Evolutionary conservation across 768 basidiomycete genomes (phyloP), one percentile per base, ranked within the genome.

Genomic region (Myochromella boudieri): DNA sequence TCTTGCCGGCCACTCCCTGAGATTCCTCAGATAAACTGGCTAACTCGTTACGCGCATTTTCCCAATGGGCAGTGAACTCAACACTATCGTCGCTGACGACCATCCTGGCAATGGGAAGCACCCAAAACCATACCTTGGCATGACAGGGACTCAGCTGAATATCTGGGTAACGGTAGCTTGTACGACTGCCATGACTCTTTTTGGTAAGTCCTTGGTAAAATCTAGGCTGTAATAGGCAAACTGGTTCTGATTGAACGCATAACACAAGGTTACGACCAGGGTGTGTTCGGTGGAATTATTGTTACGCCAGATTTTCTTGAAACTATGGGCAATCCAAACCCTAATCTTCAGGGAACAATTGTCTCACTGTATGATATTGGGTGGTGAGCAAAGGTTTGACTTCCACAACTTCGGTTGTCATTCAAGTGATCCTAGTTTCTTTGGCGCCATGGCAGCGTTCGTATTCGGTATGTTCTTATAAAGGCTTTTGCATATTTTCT

Each of bases 201-300:
- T 77, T 50, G 76, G 75, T 74, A 42, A 32, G 66, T 44, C 4
- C 61, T 4, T 8, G 10, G 5, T 21, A 8, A 14, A 6, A 28
- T 12, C 5, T 9, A 10, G 21, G n/a, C n/a, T n/a, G n/a, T n/a
- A n/a, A n/a, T n/a, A n/a, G n/a, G n/a, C n/a, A n/a, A n/a, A n/a
- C n/a, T n/a, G n/a, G n/a, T n/a, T n/a, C n/a, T n/a, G n/a, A n/a
- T n/a, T n/a, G n/a, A n/a, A n/a, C n/a, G n/a, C n/a, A n/a, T n/a
- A n/a, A n/a, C n/a, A n/a, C n/a, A n/a, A 74, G 73, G 76, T 18
- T 76, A 78, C 56, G 75, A 78, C 56, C 76, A 76, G 45, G 76
- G 75, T n/a, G 74, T 78, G 15, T 78, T 75, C 51, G 76, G 76
- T 18, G 75, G 75, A 0, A 76, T 76, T 44, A 76, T 78, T 42